A percentile compares a stretch with the other conserved stretches of the same genome.
Evolutionary conservation across 352 stramenopile species (phyloP).

Genomic region (Pythium biforme): DNA sequence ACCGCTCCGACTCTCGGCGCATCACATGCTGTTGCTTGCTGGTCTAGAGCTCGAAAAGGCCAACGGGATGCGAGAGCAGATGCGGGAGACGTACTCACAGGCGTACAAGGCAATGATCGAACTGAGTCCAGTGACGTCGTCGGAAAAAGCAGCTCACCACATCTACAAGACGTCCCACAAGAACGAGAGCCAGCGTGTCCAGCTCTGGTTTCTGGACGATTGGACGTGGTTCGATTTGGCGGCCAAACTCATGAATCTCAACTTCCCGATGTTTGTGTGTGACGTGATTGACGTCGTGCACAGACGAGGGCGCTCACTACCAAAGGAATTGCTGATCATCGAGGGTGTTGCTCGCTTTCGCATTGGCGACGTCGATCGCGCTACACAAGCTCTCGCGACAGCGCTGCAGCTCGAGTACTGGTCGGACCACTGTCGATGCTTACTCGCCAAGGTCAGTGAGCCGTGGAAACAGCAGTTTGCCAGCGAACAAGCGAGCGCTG

Average conservation of each 20-base stretch:
- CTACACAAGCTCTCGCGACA: constrained; percentile 31
- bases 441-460: constrained; percentile 38
- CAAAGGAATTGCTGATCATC: constrained; percentile 37
- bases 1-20: constrained; percentile 43
- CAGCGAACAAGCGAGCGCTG: constrained; percentile 36
- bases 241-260: constrained; percentile 38
- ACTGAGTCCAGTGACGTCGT: constrained; percentile 41
- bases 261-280: constrained; percentile 48
- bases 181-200: constrained; percentile 51
- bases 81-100: constrained; percentile 47
- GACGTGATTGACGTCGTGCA: constrained; percentile 31
- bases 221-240: constrained; percentile 64
- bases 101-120: constrained; percentile 58
- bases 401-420: constrained; percentile 47
- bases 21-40: constrained; percentile 60
- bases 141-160: constrained; percentile 54
- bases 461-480: constrained; percentile 45
- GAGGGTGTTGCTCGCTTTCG: constrained; percentile 45
- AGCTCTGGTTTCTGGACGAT: constrained; percentile 57
- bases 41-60: constrained; percentile 51
- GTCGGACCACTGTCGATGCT: constrained; percentile 44
- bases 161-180: constrained; percentile 68
- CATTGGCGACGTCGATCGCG: constrained; percentile 30
- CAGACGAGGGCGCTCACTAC: constrained; percentile 14
- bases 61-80: constrained; percentile 38